Evolutionary conservation across 1,284 basidiomycete species (phyloP), one percentile per base, ranked within the genome.

Genomic region (Pseudozyma hubeiensis): DNA sequence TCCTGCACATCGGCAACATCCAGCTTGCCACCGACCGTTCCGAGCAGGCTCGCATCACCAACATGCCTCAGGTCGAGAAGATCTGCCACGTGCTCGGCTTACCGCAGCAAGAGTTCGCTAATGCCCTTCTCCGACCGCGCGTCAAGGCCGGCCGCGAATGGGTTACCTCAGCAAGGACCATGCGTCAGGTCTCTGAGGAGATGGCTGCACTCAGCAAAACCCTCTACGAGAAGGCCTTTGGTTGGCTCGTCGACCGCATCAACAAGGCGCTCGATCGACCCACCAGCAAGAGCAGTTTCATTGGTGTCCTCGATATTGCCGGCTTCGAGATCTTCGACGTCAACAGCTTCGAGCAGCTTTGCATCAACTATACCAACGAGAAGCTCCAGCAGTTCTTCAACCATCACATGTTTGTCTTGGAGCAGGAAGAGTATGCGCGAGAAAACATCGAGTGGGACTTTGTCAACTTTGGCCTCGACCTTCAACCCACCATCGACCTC

Each of bases 341-440:
- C 60, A 87, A 87, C 72, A 81, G 79, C 53, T 99, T 99, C 85
- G 97, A 99, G 83, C 97, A 99, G 85, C 89, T 99, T 29, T 90
- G 97, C 79, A 99, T 99, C 89, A 99, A 99, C 85, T 97, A 94
- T 84, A 99, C 97, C 45, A 99, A 99, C 87, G 82, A 84, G 48
- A 82, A 80, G 71, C 75, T 84, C 17, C 82, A 84, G 60, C 82
- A 85, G 51, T 84, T 85, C 64, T 84, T 85, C 89, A 99, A 99
- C 83, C 94, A 98, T 85, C 97, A 99, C 86, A 99, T 99, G 97
- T 99, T 99, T 85, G 94, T 97, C 13, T 89, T 99, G 41, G 97
- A 99, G 87, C 97, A 99, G 85, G 96, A 99, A 84, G 97, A 99
- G 85, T 99, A 99, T 85, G 89, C 93, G 13, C 90, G 97, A 30